A percentile compares a stretch with the other conserved stretches of the same genome.
Evolutionary conservation across 768 basidiomycete genomes (phyloP).

Genomic region (Kwoniella sp.): DNA sequence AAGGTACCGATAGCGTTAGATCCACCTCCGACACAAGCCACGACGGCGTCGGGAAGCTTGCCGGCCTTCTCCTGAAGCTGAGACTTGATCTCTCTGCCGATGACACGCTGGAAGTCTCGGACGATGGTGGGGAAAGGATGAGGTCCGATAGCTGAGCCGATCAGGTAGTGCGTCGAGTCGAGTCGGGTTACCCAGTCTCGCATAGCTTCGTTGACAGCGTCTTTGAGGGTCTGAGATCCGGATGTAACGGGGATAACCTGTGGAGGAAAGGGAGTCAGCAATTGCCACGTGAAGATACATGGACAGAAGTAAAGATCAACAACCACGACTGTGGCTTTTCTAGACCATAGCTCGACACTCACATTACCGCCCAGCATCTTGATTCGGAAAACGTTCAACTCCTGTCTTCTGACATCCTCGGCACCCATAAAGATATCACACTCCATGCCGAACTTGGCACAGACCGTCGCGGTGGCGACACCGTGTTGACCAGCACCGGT

Average conservation of each 20-base stretch:
- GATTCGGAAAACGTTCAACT: conserved; percentile 96
- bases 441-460: conserved; percentile 92
- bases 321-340: no score
- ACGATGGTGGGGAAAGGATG: conserved; percentile 99
- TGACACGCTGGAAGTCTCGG: conserved; percentile 94
- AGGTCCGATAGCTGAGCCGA: conserved; percentile 95
- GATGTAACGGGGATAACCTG: conserved; percentile 92
- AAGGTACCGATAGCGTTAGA: conserved; percentile 98
- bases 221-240: conserved; percentile 92
- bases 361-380: conserved; percentile 90
- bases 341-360: conserved; percentile 17
- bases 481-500: conserved; percentile 99
- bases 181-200: conserved; percentile 99
- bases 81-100: conserved; percentile 88
- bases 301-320: background rate
- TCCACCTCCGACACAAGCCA: conserved; percentile 97
- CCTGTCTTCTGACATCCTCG: conserved; percentile 94
- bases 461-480: conserved; percentile 97
- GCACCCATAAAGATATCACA: conserved; percentile 98
- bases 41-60: conserved; percentile 89
- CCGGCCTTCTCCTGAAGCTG: conserved; percentile 73
- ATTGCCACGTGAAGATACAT: background rate
- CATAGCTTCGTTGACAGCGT: conserved; percentile 97
- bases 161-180: conserved; percentile 89
- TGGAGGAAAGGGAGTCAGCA: background rate